Percentiles rank a stretch among this genome's conserved stretches.
Evolutionary conservation across 495 filamentous ascomycete genomes (phyloP).

Genomic region (Lepraria neglecta): DNA sequence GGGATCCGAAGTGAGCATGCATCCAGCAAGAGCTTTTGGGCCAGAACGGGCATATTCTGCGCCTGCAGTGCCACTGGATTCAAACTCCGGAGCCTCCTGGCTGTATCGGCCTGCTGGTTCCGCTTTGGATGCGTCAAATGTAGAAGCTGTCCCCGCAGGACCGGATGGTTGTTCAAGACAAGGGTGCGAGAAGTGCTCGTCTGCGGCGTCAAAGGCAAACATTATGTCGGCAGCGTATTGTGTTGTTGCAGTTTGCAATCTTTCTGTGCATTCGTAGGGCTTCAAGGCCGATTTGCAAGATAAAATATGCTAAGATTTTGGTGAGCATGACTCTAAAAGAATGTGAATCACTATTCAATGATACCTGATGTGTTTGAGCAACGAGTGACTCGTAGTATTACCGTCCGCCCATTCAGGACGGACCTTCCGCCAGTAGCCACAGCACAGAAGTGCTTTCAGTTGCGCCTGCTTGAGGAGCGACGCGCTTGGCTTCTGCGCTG

Average conservation of each 20-base stretch:
- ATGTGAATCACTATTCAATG: background rate
- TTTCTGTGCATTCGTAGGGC: background rate
- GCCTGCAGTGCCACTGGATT: background rate
- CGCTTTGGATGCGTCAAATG: background rate
- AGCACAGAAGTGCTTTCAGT: constrained; percentile 30
- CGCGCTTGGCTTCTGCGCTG: constrained; percentile 5
- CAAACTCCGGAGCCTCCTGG: background rate
- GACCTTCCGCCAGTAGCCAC: constrained; percentile 51
- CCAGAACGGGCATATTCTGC: background rate
- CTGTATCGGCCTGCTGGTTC: background rate
- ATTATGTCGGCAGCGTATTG: background rate
- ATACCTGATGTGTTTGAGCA: constrained; percentile 9
- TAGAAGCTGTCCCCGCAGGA: background rate
- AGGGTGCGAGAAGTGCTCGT: constrained; percentile 13
- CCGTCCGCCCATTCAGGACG: constrained; percentile 57
- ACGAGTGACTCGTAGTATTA: constrained; percentile 31
- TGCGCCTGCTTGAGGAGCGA: background rate
- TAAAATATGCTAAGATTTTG: background rate
- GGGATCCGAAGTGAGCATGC: background rate
- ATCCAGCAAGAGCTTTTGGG: background rate
- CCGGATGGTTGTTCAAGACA: background rate
- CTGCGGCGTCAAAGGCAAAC: constrained; percentile 19
- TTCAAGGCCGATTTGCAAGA: background rate
- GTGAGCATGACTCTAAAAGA: background rate
- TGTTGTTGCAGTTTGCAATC: background rate